Evolutionary conservation across 768 basidiomycete genomes (phyloP).

Genomic region (Paxillus rubicundulus): DNA sequence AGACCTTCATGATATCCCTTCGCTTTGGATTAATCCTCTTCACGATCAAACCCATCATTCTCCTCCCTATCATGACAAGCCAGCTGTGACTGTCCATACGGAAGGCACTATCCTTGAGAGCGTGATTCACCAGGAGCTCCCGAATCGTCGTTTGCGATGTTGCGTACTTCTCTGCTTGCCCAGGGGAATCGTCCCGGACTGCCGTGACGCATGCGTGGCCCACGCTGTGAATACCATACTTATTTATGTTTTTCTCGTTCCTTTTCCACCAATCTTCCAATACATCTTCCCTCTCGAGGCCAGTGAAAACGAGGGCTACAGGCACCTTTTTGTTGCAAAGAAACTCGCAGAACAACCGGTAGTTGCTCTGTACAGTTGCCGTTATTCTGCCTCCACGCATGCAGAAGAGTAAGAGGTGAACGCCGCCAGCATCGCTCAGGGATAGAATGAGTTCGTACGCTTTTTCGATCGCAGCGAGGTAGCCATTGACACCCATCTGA

Average conservation of each 20-base stretch:
- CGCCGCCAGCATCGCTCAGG: conserved; percentile 31
- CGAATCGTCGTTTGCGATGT: conserved; percentile 22
- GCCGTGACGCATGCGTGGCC: conserved; percentile 33
- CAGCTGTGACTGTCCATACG: conserved; percentile 14
- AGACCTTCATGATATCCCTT: conserved; percentile 16
- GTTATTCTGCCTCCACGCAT: conserved; percentile 41
- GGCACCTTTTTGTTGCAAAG: conserved; percentile 40
- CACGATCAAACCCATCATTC: conserved; percentile 16
- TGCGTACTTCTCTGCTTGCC: conserved; percentile 19
- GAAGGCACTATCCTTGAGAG: conserved; percentile 13
- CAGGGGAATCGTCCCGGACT: conserved; percentile 20
- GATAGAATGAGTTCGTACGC: conserved; percentile 33
- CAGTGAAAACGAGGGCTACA: conserved; percentile 39
- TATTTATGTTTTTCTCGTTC: conserved; percentile 22
- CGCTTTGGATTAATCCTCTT: conserved; percentile 12
- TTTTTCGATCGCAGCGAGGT: conserved; percentile 28
- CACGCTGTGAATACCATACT: conserved; percentile 25
- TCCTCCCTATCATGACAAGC: conserved; percentile 13
- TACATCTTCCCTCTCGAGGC: conserved; percentile 34
- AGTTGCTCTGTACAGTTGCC: conserved; percentile 38
- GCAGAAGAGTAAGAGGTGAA: conserved; percentile 43
- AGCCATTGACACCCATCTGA: conserved; percentile 25
- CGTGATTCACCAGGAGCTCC: conserved; percentile 15
- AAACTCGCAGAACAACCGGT: conserved; percentile 37
- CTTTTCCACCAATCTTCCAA: conserved; percentile 38